Conservation (phyloP, 78 protist species). For the Trichosphaerium sp. region DNA sequence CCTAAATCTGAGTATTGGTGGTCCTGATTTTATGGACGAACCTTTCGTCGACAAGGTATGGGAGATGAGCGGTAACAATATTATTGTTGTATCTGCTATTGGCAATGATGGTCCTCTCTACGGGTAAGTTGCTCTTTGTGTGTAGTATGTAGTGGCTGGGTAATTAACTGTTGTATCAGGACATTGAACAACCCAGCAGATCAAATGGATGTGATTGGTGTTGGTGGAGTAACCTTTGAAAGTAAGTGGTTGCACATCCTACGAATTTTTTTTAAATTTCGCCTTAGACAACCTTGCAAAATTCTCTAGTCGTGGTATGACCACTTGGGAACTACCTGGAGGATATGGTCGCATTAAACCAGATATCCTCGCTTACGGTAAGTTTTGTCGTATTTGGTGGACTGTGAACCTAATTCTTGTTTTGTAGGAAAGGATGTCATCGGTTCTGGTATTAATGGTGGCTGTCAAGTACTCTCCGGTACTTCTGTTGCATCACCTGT, state of each 20-base stretch:
- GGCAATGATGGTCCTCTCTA: conserved; percentile 94
- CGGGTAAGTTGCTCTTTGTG: conserved; percentile 44
- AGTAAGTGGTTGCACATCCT: neutral
- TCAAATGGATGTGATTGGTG: conserved; percentile 89
- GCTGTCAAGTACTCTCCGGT: conserved; percentile 69
- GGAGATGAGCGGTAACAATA: conserved; percentile 72
- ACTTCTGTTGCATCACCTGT: conserved; percentile 90
- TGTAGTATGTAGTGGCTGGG: neutral
- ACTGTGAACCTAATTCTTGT: neutral
- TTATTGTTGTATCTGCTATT: conserved; percentile 79
- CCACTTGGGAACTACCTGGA: conserved; percentile 83
- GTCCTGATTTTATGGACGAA: conserved; percentile 84
- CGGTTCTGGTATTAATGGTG: neutral
- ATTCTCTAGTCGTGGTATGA: conserved; percentile 79
- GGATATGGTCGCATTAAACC: conserved; percentile 95
- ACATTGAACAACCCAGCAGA: conserved; percentile 93
- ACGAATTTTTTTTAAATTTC: neutral
- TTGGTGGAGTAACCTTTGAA: conserved; percentile 65
- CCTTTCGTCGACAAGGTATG: conserved; percentile 91
- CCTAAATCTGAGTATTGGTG: conserved; percentile 86
- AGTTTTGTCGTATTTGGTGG: neutral
- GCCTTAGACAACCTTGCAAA: neutral
- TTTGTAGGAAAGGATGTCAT: no score
- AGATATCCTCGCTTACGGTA: conserved; percentile 73
- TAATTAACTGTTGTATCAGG: neutral